These are phyloP conservation scores for Termitomyces sp. DNA, from an alignment of 768 basidiomycete genomes.

Conservation along the genomic window DNA sequence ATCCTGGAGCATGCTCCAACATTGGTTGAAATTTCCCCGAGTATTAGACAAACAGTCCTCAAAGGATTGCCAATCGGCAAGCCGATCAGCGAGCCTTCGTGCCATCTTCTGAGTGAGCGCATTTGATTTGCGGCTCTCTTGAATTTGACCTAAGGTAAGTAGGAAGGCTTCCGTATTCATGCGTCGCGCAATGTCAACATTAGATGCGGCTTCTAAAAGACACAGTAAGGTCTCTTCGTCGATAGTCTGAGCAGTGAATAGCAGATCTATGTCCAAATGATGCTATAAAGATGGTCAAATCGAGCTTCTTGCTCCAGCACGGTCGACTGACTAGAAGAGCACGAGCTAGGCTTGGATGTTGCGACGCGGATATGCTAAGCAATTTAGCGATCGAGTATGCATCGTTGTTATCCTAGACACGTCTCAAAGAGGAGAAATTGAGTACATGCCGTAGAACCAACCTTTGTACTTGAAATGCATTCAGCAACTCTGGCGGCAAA, in stretches of 20 bases:
- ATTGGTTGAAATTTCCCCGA: slow-evolving; percentile 44
- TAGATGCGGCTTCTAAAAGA: slow-evolving; percentile 63
- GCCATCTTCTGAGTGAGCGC: slow-evolving; percentile 42
- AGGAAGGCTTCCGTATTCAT: slow-evolving; percentile 45
- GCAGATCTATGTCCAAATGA: slow-evolving; percentile 46
- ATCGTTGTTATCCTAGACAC: slow-evolving; percentile 45
- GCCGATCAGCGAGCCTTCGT: slow-evolving; percentile 42
- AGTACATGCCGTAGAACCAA: slow-evolving; percentile 19
- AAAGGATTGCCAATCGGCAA: slow-evolving; percentile 58
- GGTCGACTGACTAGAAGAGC: slow-evolving; percentile 33
- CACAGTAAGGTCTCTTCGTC: slow-evolving; percentile 53
- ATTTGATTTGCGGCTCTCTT: slow-evolving; percentile 33
- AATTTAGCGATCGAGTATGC: slow-evolving; percentile 60
- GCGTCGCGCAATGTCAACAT: slow-evolving; percentile 57
- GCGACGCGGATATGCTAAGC: slow-evolving; percentile 62
- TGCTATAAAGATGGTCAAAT: slow-evolving; percentile 34
- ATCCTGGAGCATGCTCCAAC: slow-evolving; percentile 55
- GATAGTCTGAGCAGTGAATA: slow-evolving; percentile 53
- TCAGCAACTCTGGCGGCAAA: slow-evolving; percentile 58
- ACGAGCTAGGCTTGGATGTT: slow-evolving; percentile 57
- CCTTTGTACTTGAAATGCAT: slow-evolving; percentile 51
- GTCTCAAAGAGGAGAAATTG: neutral
- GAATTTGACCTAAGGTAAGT: slow-evolving; percentile 34
- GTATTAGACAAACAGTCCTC: slow-evolving; percentile 58
- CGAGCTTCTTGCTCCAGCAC: neutral